Percentiles rank a stretch among this genome's conserved stretches.
Conservation (phyloP, 164 flowering plant genomes). For the Umbilicus rupestris region DNA sequence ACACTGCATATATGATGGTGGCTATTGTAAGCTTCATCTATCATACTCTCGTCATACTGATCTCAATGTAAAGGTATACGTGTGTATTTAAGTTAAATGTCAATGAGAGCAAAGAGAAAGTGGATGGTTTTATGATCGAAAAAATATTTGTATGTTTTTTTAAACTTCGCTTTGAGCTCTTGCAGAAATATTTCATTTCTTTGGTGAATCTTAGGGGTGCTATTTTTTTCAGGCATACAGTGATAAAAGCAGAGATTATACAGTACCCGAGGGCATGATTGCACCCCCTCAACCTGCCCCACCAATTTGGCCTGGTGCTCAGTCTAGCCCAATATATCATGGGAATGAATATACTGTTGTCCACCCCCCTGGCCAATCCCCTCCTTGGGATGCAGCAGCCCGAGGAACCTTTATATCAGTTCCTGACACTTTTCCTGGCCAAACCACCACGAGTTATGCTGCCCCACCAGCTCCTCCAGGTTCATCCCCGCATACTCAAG, state of each 20-base stretch:
- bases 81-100: background rate
- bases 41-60: slow-evolving; percentile 94
- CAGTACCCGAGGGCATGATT: slow-evolving; percentile 33
- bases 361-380: slow-evolving; percentile 7
- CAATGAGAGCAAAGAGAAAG: background rate
- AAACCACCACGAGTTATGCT: background rate
- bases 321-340: background rate
- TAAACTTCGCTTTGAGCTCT: background rate
- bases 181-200: background rate
- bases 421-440: background rate
- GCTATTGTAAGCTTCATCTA: slow-evolving; percentile 91
- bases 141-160: slow-evolving; percentile 3
- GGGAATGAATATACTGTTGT: background rate
- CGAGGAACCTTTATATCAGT: slow-evolving; percentile 5
- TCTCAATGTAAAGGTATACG: slow-evolving; percentile 74
- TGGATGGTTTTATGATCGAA: background rate
- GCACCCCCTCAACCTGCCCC: slow-evolving; percentile 36
- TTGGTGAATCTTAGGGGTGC: background rate
- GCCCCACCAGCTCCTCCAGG: slow-evolving; percentile 8
- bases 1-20: slow-evolving; percentile 94
- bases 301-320: background rate
- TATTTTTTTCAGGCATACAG: slow-evolving; percentile 54
- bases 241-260: slow-evolving; percentile 82
- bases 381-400: background rate
- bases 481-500: background rate